Evolutionary conservation across 176 grass and related monocot species (phyloP), one percentile per base, ranked within the genome.

Genomic region (Raddia distichophylla): DNA sequence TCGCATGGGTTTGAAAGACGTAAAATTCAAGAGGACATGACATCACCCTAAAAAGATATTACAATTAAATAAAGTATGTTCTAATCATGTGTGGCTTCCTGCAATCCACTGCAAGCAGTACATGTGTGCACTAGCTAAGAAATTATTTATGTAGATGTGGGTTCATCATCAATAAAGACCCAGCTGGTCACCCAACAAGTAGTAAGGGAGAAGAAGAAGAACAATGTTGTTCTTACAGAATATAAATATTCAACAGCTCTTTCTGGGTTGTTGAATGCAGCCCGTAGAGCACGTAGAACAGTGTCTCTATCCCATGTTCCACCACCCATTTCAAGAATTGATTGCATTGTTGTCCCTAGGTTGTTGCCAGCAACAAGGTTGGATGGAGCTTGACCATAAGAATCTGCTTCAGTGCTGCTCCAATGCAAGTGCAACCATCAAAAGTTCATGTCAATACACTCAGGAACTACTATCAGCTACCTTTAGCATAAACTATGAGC

Each of bases 171-270:
- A 55, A 75, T 32, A 16, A 68, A 68, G 37, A 45, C 16, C n/a
- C n/a, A n/a, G n/a, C n/a, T n/a, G n/a, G n/a, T n/a, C n/a, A n/a
- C n/a, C n/a, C 55, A 61, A 12, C 48, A 86, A 67, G 8, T 69
- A 69, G 49, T 62, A 53, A 44, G 54, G 67, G 16, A 75, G 48
- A 40, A 84, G 54, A 40, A n/a, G 77, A 45, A 57, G 33, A 51
- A 85, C 67, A 7, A 65, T 82, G 5, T 50, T 72, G n/a, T n/a
- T n/a, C 83, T 90, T 89, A 97, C 95, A 71, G 95, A 92, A 71
- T 94, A 97, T 72, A 97, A 76, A 87, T 97, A 97, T 43, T 97
- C 95, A 85, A 97, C 85, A 71, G 95, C 95, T 54, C 95, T 65
- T 69, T 97, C 95, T 13, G 95, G 95, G 58, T 97, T 97, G 88